Base-by-base conservation (phyloP, 139 green algal species). In the Picochlorum sp. region DNA sequence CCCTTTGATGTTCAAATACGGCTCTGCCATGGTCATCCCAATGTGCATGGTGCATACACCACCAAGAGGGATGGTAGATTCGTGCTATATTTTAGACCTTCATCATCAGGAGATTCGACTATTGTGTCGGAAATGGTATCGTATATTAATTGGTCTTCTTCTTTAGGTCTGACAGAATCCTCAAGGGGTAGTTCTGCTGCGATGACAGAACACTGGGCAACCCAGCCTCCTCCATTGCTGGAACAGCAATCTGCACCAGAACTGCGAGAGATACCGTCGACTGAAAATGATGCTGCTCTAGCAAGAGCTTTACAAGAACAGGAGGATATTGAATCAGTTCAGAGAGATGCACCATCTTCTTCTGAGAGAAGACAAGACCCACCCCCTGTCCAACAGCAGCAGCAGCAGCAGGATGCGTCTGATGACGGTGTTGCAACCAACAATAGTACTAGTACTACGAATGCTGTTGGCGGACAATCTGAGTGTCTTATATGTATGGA, bases 261-360 rank as follows among this genome's bases (percentile, higher is more conserved):
- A 41, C 8, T 41, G 34, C 34, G 34, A 11, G 34, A 41, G 20
- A 30, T 23, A 11, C 51, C 20, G 10, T 18, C 51, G 21, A 30
- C 51, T 30, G 51, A n/a, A 6, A 16, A 59, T 59, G 51, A 30
- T 30, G 51, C 51, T 59, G 51, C 23, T 34, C 8, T 59, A 34
- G 51, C 51, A 9, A 59, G 51, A 59, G 23, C 21, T 34, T 59
- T 59, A 32, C 51, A 59, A 41, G 51, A 59, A 34, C n/a, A 59
- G n/a, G 51, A 59, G 21, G 51, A 59, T 59, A 34, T 34, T 32
- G 47, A 54, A 41, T 41, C 34, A 41, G 34, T 11, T 41, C 34
- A 56, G 47, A 56, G n/a, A 26, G 47, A 23, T 21, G 10, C 47
- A 24, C n/a, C 47, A 56, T 18, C n/a, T 26, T 21, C n/a, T 13